phyloP scores from a whole-genome alignment of 345 rosid species.

The Clarkia xantiana region DNA sequence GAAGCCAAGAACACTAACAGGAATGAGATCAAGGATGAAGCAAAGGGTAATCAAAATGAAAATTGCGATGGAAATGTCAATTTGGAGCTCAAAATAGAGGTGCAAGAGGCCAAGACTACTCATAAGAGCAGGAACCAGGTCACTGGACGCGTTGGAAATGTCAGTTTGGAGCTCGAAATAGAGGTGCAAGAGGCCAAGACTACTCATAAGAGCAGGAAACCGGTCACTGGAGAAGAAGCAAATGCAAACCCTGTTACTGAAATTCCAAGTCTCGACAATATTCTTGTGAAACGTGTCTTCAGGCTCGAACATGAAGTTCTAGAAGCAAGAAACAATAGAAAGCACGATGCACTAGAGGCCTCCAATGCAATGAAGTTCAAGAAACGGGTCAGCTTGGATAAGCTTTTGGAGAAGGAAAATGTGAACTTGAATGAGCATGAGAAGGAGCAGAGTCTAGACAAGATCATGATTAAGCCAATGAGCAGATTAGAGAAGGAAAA shows the following conservation, averaged over 20 bases:
- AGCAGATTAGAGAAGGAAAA: conserved; percentile 44
- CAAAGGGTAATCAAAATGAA: conserved; percentile 5
- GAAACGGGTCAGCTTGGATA: conserved; percentile 4
- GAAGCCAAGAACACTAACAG: conserved; percentile 53
- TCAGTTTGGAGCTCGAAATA: conserved; percentile 34
- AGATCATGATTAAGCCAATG: conserved; percentile 43
- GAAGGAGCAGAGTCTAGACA: conserved; percentile 35
- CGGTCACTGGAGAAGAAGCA: conserved; percentile 17
- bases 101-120: conserved; percentile 9
- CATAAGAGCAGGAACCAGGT: conserved; percentile 26
- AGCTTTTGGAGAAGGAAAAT: conserved; percentile 40
- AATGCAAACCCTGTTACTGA: conserved; percentile 14
- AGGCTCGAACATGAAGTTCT: conserved; percentile 77
- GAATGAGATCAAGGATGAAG: conserved; percentile 16
- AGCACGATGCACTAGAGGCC: conserved; percentile 14
- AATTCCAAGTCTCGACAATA: conserved; percentile 58
- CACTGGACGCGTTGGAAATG: too few relatives aligned
- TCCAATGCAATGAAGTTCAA: conserved; percentile 5
- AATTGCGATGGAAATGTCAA: conserved; percentile 4
- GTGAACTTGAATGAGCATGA: conserved; percentile 18
- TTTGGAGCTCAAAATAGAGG: conserved; percentile 35
- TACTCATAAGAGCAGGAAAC: conserved; percentile 17
- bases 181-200: conserved; percentile 25
- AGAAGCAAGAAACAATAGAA: conserved; percentile 52
- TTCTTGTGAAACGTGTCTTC: conserved; percentile 49